Evolutionary conservation across 257 asterid genomes (phyloP), one percentile per base, ranked within the genome.

Genomic region (Schizonepeta tenuifolia): DNA sequence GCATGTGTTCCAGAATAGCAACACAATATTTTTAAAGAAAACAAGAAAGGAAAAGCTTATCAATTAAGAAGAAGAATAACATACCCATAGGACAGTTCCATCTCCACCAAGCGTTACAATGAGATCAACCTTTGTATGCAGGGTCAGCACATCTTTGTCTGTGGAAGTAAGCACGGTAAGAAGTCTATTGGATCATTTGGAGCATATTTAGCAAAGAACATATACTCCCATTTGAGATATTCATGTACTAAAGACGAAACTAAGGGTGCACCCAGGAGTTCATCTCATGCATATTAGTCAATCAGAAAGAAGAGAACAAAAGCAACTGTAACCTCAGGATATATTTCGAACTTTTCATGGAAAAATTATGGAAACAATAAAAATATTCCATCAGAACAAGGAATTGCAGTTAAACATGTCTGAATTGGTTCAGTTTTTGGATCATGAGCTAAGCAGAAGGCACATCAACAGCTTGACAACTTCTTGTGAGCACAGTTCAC

Each of bases 81-180:
- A 26, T 90, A 95, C 99, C 99, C 98, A 95, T 73, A 95, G 97
- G 81, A 95, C 98, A 0, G 99, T 95, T 75, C 99, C 99, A 80
- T 95, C 99, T 57, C 99, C 99, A 49, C 99, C 99, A 22, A 95
- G 90, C 70, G 98, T 95, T 55, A 92, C 92, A 62, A 95, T 75
- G 69, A 95, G 95, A 78, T 95, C 99, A 73, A 95, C 95, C 80
- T 90, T 95, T 18, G 86, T 81, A 79, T 95, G 99, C 87, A 95
- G 80, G 76, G 75, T 81, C 83, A 79, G 85, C 66, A 85, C 77
- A 58, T 95, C 99, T 58, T 83, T 80, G 13, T 88, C 99, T 94
- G 90, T 65, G 73, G 59, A 79, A 72, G 73, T 58, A 73, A 57
- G 38, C 21, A 54, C 31, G 9, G 7, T 78, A 6, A 72, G 66